Conservation (phyloP, 2,329 filamentous ascomycete species). For the Trichoderma atrobrunneum region DNA sequence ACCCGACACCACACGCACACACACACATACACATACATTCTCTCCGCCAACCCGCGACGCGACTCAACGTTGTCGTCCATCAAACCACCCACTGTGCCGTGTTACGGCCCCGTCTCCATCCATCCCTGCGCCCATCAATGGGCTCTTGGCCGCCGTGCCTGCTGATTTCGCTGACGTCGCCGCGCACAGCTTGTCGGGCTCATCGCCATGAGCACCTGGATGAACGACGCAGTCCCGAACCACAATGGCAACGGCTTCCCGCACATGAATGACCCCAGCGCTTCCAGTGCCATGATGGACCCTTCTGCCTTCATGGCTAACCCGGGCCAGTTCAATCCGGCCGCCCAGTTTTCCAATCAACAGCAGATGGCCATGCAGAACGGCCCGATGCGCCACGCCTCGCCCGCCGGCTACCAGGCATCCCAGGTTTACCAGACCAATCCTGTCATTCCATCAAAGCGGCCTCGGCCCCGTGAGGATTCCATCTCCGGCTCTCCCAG, state of each 20-base stretch:
- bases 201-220: conserved; percentile 68
- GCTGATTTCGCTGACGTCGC: conserved; percentile 47
- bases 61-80: conserved; percentile 38
- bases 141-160: conserved; percentile 38
- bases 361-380: conserved; percentile 70
- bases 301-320: conserved; percentile 62
- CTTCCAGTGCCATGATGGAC: conserved; percentile 60
- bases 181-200: conserved; percentile 43
- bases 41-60: conserved; percentile 43
- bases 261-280: conserved; percentile 61
- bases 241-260: conserved; percentile 68
- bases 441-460: conserved; percentile 84
- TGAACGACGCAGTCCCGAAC: conserved; percentile 68
- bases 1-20: conserved; percentile 30
- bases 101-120: conserved; percentile 48
- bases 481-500: conserved; percentile 79
- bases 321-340: conserved; percentile 58
- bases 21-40: conserved; percentile 26
- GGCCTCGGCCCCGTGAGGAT: conserved; percentile 77
- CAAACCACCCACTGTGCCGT: conserved; percentile 41
- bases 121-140: conserved; percentile 39
- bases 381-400: conserved; percentile 78
- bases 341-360: conserved; percentile 52
- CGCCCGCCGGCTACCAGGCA: conserved; percentile 56
- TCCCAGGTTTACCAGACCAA: conserved; percentile 70